A percentile compares a stretch with the other conserved stretches of the same genome.
These are phyloP conservation scores for Orbilia quercus DNA, from an alignment of 2,329 filamentous ascomycete species.

Conservation along the genomic window DNA sequence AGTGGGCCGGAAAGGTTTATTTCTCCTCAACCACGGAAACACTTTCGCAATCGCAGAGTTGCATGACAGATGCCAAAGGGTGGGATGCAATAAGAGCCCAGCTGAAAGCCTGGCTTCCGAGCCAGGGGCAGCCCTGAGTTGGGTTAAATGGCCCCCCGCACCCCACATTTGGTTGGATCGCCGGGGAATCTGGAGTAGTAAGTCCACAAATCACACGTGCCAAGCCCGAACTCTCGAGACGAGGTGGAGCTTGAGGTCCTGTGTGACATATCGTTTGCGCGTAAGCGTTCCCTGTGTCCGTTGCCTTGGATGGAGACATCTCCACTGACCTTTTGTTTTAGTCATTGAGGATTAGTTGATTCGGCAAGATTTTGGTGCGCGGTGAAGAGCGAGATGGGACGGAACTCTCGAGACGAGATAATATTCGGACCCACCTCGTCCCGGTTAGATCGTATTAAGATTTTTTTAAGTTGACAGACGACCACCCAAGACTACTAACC, in stretches of 20 bases:
- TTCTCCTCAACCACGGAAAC: conserved; percentile 27
- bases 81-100: neutral
- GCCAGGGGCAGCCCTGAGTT: conserved; percentile 11
- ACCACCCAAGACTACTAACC: neutral
- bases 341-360: neutral
- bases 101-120: conserved; percentile 15
- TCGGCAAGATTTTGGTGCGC: conserved; percentile 32
- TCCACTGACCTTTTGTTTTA: neutral
- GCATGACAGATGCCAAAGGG: neutral
- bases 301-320: neutral
- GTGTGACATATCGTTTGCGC: conserved; percentile 38
- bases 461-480: neutral
- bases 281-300: conserved; percentile 1
- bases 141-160: conserved; percentile 45
- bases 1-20: no score
- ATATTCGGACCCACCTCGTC: conserved; percentile 1
- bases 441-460: neutral
- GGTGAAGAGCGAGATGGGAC: conserved; percentile 3
- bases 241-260: conserved; percentile 11
- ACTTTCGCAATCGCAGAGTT: neutral
- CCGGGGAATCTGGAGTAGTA: conserved; percentile 46
- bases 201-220: conserved; percentile 50
- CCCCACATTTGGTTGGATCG: conserved; percentile 43
- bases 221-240: conserved; percentile 35
- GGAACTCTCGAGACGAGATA: conserved; percentile 36